These are phyloP conservation scores for Aureobasidium sp. DNA, from an alignment of 2,329 filamentous ascomycete genomes.

Conservation along the genomic window DNA sequence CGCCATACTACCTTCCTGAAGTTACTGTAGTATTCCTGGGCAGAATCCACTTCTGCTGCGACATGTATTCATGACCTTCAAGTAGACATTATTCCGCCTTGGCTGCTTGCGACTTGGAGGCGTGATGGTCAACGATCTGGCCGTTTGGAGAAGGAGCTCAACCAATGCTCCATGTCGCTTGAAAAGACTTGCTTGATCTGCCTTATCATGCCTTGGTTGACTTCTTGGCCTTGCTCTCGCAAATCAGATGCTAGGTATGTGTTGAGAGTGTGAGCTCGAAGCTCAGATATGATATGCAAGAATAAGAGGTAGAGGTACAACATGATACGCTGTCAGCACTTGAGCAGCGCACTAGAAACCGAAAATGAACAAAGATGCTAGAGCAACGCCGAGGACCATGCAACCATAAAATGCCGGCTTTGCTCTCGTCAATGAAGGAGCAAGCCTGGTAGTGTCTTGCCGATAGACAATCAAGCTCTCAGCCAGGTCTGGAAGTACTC, in stretches of 20 bases:
- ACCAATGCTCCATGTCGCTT: neutral
- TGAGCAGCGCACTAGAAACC: conserved; percentile 2
- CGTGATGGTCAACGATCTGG: neutral
- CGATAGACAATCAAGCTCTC: conserved; percentile 20
- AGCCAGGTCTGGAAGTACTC: conserved; percentile 89
- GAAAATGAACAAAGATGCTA: neutral
- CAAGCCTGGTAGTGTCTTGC: neutral
- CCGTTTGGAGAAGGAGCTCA: neutral
- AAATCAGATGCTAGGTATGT: neutral
- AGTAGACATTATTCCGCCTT: neutral
- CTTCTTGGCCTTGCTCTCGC: neutral
- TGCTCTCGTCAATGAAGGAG: neutral
- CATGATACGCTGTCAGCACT: conserved; percentile 10
- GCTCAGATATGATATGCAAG: no score
- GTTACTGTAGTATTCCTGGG: neutral
- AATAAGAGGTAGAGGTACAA: neutral
- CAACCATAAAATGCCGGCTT: neutral
- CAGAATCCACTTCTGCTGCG: neutral
- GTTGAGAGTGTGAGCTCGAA: no score
- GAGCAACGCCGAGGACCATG: neutral
- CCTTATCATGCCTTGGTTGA: neutral
- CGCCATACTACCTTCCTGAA: neutral
- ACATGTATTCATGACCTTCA: neutral
- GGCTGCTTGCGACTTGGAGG: neutral
- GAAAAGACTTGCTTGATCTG: neutral